Conservation (phyloP, 2,329 filamentous ascomycete species). For the Xylariaceae sp. region DNA sequence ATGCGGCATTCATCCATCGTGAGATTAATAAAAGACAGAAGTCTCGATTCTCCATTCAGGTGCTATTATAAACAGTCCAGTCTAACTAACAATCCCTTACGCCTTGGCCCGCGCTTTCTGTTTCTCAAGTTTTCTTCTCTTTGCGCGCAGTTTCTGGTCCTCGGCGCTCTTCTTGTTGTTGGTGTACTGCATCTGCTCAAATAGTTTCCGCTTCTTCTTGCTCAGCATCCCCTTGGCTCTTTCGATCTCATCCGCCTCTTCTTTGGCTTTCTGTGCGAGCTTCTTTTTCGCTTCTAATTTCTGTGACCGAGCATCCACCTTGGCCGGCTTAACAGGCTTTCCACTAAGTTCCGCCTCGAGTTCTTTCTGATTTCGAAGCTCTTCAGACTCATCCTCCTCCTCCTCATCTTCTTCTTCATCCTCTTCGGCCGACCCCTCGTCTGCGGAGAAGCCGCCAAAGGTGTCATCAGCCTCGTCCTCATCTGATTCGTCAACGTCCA, state of each 20-base stretch:
- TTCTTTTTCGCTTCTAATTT: conserved; percentile 69
- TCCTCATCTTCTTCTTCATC: conserved; percentile 44
- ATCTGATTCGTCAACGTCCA: conserved; percentile 49
- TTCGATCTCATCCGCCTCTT: conserved; percentile 83
- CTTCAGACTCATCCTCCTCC: conserved; percentile 58
- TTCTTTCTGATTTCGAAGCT: conserved; percentile 76
- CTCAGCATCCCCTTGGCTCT: conserved; percentile 97
- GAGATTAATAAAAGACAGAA: no score
- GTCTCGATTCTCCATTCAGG: not conserved
- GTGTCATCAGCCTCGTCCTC: conserved; percentile 43
- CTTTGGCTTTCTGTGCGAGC: conserved; percentile 64
- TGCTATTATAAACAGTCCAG: conserved; percentile 17
- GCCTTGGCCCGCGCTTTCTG: conserved; percentile 36
- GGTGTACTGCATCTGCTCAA: conserved; percentile 95
- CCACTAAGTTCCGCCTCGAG: conserved; percentile 89
- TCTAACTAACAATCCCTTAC: conserved; percentile 12
- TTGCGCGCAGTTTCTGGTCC: conserved; percentile 78
- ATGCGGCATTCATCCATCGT: no score
- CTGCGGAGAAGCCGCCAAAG: conserved; percentile 50
- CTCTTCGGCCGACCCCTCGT: conserved; percentile 40
- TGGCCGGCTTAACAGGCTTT: conserved; percentile 50
- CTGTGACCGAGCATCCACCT: conserved; percentile 52
- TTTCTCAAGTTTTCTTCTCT: conserved; percentile 86
- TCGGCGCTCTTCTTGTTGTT: conserved; percentile 92
- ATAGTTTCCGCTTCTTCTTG: conserved; percentile 94